Evolutionary conservation across 2,329 filamentous ascomycete species (phyloP), one percentile per base, ranked within the genome.

Genomic region (Epichloe brachyelytri): DNA sequence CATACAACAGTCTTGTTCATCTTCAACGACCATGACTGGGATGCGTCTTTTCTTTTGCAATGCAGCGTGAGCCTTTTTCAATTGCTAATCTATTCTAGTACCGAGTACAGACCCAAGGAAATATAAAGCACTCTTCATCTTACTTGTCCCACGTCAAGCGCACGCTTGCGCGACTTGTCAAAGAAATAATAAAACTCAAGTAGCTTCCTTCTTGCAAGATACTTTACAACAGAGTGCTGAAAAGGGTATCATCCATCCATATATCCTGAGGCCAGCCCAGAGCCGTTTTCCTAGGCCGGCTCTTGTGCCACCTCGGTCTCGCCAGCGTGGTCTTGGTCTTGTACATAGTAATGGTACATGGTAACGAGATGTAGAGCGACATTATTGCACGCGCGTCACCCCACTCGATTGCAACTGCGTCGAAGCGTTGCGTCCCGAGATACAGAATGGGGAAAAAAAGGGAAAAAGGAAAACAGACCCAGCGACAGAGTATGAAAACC

Each of bases 211-310:
- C 49, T 52, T 49, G 48, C 44, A 37, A 14, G 22, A 56, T 49
- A 53, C 62, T 60, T 51, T 62, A 56, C 60, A 62, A 59, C 62
- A 49, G 26, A 46, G n/a, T 46, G 17, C 43, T 51, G 50, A 55
- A 41, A 51, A 51, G n/a, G 60, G 62, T 64, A 64, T 65, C 63
- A 58, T 65, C 56, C 61, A 59, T 59, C 33, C 56, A 58, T 46
- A 54, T 52, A 51, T 62, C 56, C 58, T 60, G 58, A 64, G 62
- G 59, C 60, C 62, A 60, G 62, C 60, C 63, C 60, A 61, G 59
- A 57, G 57, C 55, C 34, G 38, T 38, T 12, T 19, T 57, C 54
- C 54, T 46, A 52, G 54, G 54, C 53, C 55, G 53, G 57, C 51
- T 54, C 53, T 50, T 45, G 51, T 56, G 57, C 49, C 53, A 52